A percentile compares a stretch with the other conserved stretches of the same genome.
phyloP scores from a whole-genome alignment of 2,329 filamentous ascomycete species.

The Hirsutella minnesotensis region DNA sequence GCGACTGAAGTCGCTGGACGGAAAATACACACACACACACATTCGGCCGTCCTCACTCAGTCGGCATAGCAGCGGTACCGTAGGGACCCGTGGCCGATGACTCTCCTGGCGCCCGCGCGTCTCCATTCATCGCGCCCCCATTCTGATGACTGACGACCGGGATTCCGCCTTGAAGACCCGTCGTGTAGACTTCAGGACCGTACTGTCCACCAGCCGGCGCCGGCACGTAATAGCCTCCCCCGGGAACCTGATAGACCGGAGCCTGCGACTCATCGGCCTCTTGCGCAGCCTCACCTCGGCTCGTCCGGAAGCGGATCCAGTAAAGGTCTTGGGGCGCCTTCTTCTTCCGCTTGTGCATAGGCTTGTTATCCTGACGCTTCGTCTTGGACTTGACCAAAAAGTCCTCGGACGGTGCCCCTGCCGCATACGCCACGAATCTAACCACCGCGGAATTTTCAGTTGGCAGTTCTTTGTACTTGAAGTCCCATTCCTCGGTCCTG shows the following conservation, averaged over 20 bases:
- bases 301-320: background rate
- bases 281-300: background rate
- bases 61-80: background rate
- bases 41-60: no score
- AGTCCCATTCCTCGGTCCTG: background rate
- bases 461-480: background rate
- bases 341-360: background rate
- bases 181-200: background rate
- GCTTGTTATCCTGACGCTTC: background rate
- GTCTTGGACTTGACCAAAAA: background rate
- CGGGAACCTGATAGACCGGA: background rate
- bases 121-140: background rate
- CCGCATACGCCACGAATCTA: slow-evolving; percentile 1
- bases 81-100: background rate
- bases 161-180: background rate
- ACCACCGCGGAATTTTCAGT: background rate
- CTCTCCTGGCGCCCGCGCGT: background rate
- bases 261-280: background rate
- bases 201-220: background rate
- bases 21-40: no score
- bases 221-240: background rate
- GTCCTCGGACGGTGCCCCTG: background rate
- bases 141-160: background rate
- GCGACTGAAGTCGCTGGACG: no score
- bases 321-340: background rate